phyloP scores from a whole-genome alignment of 2,329 filamentous ascomycete species.

The Epicoccum nigrum region DNA sequence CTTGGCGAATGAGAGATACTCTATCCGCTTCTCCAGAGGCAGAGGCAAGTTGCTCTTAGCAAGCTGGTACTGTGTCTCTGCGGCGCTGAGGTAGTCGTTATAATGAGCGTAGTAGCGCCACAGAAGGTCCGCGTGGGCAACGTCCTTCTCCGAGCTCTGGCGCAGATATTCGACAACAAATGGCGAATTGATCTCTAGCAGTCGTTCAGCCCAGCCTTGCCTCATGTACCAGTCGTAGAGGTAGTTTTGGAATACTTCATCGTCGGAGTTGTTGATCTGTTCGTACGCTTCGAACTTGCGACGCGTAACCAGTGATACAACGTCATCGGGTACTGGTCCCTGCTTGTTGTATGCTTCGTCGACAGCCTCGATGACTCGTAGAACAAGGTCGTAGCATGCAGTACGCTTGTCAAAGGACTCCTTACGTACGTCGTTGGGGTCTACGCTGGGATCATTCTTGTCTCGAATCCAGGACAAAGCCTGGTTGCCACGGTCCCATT shows the following conservation, averaged over 20 bases:
- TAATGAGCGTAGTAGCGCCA: slow-evolving; percentile 92
- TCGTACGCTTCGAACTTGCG: slow-evolving; percentile 88
- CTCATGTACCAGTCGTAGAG: slow-evolving; percentile 98
- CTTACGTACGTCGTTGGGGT: slow-evolving; percentile 69
- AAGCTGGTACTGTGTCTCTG: slow-evolving; percentile 81
- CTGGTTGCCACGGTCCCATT: slow-evolving; percentile 84
- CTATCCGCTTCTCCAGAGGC: slow-evolving; percentile 82
- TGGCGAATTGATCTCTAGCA: slow-evolving; percentile 82
- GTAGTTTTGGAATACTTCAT: slow-evolving; percentile 93
- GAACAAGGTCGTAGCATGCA: slow-evolving; percentile 85
- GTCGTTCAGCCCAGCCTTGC: slow-evolving; percentile 81
- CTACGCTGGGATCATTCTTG: slow-evolving; percentile 72
- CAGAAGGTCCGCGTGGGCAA: slow-evolving; percentile 84
- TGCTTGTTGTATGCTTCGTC: slow-evolving; percentile 73
- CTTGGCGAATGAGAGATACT: slow-evolving; percentile 87
- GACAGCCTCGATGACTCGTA: slow-evolving; percentile 77
- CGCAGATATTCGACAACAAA: slow-evolving; percentile 87
- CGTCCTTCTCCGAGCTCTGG: slow-evolving; percentile 72
- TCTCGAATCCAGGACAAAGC: slow-evolving; percentile 89
- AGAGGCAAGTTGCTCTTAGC: slow-evolving; percentile 83
- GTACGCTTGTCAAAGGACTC: slow-evolving; percentile 73
- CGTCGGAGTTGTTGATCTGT: slow-evolving; percentile 84
- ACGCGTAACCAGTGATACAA: slow-evolving; percentile 74
- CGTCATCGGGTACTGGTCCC: slow-evolving; percentile 77
- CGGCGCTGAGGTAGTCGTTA: slow-evolving; percentile 82